Conservation (phyloP, 306 rosid species). For the Prunus mira region DNA sequence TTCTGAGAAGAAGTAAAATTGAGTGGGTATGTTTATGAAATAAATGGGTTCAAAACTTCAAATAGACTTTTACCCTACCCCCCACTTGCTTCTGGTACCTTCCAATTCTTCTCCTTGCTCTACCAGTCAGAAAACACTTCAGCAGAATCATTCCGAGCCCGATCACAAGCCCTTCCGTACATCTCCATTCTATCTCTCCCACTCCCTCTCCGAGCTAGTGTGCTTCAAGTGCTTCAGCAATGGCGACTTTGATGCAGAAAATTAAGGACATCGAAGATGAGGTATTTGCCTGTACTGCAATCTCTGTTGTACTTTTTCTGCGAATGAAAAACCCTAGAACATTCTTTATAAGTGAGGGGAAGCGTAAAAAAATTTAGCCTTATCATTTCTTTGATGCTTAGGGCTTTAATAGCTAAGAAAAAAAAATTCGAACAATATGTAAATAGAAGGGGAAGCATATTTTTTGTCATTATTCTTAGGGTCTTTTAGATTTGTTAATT, state of each 20-base stretch:
- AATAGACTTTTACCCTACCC: too few species aligned
- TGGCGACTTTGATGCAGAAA: constrained; percentile 98
- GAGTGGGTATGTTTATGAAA: too few species aligned
- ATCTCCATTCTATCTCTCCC: not conserved
- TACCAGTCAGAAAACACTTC: too few species aligned
- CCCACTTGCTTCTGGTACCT: too few species aligned
- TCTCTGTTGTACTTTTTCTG: not conserved
- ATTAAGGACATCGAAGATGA: constrained; percentile 99
- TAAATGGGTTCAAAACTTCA: too few species aligned
- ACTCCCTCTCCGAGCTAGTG: constrained; percentile 13
- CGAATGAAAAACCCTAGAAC: not conserved
- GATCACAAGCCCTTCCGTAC: not conserved
- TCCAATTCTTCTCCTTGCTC: too few species aligned
- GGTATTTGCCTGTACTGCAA: constrained; percentile 38
- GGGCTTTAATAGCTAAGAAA: not conserved
- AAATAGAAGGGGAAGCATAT: not conserved
- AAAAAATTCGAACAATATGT: not conserved
- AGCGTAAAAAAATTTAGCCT: not conserved
- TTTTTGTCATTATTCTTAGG: not conserved
- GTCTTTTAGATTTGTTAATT: not conserved
- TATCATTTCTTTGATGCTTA: not conserved
- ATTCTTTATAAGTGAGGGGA: not conserved
- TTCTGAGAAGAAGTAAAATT: too few species aligned
- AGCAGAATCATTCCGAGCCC: too few species aligned
- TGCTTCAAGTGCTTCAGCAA: constrained; percentile 41